Base-by-base conservation (phyloP, 495 filamentous ascomycete genomes). In the Trypethelium eluteriae region DNA sequence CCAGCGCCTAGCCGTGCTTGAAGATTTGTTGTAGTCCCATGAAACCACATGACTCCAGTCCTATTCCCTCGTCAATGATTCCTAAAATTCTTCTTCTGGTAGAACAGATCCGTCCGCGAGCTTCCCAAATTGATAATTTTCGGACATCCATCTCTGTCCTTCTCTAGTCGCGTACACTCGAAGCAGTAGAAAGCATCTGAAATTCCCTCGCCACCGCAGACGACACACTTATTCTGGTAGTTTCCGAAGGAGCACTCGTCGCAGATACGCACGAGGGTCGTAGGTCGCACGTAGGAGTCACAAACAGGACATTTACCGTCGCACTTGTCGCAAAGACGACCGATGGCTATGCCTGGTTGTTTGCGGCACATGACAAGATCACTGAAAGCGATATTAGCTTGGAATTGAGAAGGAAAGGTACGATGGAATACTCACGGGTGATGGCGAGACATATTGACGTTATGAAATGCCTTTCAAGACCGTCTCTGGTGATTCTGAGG, bases 281-380 rank as follows among this genome's bases (percentile, higher is more conserved):
- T 98, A 1, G 94, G 94, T 3, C 94, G 92, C 67, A 99, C 94
- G 83, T 99, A 99, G 69, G 89, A 93, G 77, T 99, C 94, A 85
- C 94, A 99, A 68, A 98, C 92, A 53, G 94, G 94, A 71, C 94
- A 99, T 83, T 98, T 99, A 79, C 94, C 94, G 80, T 99, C 94
- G 81, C 94, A 99, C 80, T 99, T 99, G 82, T 99, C 94, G 84
- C 94, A 99, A 74, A 99, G 89, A 36, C 94, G 92, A 74, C 95
- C 94, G 86, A 98, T 97, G 69, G 93, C 90, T 76, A 98, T 98
- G 79, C 94, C 94, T 67, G 95, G 81, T 76, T 96, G 93, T 82
- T 98, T 98, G 80, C 95, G 93, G 86, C 94, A 99, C 94, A 99
- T 99, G 71, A 99, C 94, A 68, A 99, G 87, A 82, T 99, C 94